Evolutionary conservation across 1,284 basidiomycete genomes (phyloP).

Genomic region (Naganishia cerealis): DNA sequence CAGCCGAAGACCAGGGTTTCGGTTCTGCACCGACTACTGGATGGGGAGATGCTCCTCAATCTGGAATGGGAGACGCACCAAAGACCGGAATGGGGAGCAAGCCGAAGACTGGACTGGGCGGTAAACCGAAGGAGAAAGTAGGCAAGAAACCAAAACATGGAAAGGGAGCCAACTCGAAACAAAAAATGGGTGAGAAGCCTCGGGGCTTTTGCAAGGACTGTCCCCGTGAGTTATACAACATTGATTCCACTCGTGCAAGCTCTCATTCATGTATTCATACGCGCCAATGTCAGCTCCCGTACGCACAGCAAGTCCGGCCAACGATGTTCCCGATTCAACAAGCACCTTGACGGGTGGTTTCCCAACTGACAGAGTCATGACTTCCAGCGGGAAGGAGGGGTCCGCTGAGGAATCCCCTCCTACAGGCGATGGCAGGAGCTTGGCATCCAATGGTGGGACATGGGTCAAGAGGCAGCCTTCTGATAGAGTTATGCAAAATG

Average conservation of each 20-base stretch:
- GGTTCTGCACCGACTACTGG: conserved; percentile 4
- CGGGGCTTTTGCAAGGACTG: conserved; percentile 8
- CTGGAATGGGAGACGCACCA: background rate
- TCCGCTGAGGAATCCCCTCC: background rate
- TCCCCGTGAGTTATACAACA: background rate
- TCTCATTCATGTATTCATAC: background rate
- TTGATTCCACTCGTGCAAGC: background rate
- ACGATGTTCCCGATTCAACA: background rate
- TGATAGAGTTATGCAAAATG: background rate
- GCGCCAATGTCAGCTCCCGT: background rate
- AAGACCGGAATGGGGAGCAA: conserved; percentile 9
- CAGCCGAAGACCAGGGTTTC: conserved; percentile 1
- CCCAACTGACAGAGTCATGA: background rate
- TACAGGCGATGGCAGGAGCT: background rate
- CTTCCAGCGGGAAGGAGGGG: background rate
- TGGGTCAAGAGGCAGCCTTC: background rate
- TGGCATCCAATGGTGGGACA: background rate
- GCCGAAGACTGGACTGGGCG: conserved; percentile 11
- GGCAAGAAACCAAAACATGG: conserved; percentile 12
- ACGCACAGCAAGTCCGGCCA: background rate
- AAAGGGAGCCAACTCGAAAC: background rate
- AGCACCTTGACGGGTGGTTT: background rate
- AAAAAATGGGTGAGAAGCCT: conserved; percentile 1
- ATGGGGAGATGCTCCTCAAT: conserved; percentile 16
- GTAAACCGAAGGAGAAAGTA: conserved; percentile 4